Percentiles rank a stretch among this genome's conserved stretches.
Conservation (phyloP, 129 eudicot species). For the Saussurea involucrata region DNA sequence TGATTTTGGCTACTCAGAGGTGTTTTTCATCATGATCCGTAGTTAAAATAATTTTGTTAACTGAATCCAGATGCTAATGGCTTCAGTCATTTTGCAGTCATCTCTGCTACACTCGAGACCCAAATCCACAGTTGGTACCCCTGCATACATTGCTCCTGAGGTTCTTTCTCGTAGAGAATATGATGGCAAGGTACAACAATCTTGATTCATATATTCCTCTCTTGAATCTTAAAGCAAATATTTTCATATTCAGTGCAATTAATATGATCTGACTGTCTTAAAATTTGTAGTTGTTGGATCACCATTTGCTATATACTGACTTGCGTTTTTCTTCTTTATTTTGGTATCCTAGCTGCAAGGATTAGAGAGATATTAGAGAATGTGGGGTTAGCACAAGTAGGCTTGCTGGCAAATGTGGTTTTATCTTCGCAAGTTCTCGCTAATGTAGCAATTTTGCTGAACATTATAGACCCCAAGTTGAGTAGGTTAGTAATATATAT, state of each 20-base stretch:
- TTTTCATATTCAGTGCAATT: background rate
- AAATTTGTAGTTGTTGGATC: no score
- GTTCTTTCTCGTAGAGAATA: constrained; percentile 95
- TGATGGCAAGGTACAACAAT: constrained; percentile 78
- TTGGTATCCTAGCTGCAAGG: no score
- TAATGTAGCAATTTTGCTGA: no score
- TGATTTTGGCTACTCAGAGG: constrained; percentile 99
- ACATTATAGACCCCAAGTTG: no score
- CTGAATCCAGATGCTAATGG: background rate
- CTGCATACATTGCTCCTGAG: constrained; percentile 97
- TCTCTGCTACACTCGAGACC: constrained; percentile 97
- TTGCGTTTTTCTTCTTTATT: no score
- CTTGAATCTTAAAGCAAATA: background rate
- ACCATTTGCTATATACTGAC: no score
- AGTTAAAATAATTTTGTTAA: background rate
- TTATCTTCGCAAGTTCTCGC: no score
- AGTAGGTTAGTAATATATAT: no score
- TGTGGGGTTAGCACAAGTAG: no score
- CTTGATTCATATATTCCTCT: background rate
- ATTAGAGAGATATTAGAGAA: no score
- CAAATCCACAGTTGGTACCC: constrained; percentile 97
- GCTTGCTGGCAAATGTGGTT: no score
- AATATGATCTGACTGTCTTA: no score
- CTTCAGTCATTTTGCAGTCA: constrained; percentile 46
- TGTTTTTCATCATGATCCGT: background rate